A percentile compares a stretch with the other conserved stretches of the same genome.
These are phyloP conservation scores for Hamigera avellanea DNA, from an alignment of 495 filamentous ascomycete species.

Conservation along the genomic window DNA sequence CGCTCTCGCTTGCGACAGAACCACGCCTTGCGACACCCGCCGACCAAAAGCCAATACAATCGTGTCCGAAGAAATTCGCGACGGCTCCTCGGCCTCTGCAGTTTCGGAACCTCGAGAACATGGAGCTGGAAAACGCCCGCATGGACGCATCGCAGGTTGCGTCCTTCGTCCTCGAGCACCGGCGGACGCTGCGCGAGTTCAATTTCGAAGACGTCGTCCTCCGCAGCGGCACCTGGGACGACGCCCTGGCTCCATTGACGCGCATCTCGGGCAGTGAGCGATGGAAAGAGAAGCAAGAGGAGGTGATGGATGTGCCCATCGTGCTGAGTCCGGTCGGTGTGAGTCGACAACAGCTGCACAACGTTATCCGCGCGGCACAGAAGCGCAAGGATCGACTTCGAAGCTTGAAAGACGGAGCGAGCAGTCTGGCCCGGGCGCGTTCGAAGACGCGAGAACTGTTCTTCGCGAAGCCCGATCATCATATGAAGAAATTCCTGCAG, in stretches of 20 bases:
- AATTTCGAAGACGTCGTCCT: constrained; percentile 60
- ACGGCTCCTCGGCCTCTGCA: constrained; percentile 29
- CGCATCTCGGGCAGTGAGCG: constrained; percentile 37
- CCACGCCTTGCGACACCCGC: constrained; percentile 28
- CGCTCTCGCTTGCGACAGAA: constrained; percentile 52
- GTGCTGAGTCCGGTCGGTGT: constrained; percentile 15
- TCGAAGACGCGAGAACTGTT: constrained; percentile 22
- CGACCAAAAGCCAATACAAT: constrained; percentile 27
- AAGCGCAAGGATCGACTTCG: constrained; percentile 10
- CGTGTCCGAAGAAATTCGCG: constrained; percentile 12
- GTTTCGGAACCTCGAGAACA: constrained; percentile 46
- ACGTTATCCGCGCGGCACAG: constrained; percentile 6
- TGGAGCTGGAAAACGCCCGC: constrained; percentile 54
- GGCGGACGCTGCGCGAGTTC: constrained; percentile 52
- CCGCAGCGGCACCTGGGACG: constrained; percentile 59
- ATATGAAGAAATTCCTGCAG: constrained; percentile 29
- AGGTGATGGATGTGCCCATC: constrained; percentile 21
- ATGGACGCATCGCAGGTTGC: constrained; percentile 58
- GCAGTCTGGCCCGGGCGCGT: constrained; percentile 8
- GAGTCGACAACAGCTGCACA: constrained; percentile 9
- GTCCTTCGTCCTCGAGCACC: constrained; percentile 47
- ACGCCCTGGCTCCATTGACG: constrained; percentile 56
- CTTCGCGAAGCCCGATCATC: constrained; percentile 28
- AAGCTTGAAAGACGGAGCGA: constrained; percentile 4
- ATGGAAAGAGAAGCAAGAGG: constrained; percentile 39